Evolutionary conservation across 805 yeast genomes (phyloP), one percentile per base, ranked within the genome.

Genomic region (Vanderwaltozyma yarrowii): DNA sequence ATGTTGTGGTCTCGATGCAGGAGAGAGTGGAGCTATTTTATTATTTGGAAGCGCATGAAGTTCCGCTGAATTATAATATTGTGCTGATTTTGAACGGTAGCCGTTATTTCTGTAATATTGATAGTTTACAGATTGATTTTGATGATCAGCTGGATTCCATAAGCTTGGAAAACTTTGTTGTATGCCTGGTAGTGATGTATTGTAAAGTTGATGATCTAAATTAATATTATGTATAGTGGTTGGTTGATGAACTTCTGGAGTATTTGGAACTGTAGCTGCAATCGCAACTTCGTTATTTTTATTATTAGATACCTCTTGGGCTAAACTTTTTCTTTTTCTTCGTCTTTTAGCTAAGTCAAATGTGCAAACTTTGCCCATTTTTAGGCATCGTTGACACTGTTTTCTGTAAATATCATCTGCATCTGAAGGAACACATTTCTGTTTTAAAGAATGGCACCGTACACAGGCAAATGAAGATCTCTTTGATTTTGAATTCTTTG

Each of bases 381-480:
- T 82, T 17, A 72, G 44, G 51, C 96, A 87, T 31, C 95, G 67
- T 12, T 71, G 61, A 60, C 96, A 87, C 0, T 87, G 75, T 3
- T 80, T 77, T 2, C 66, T 57, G 6, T 78, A 77, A 41, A 78
- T 72, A 23, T 65, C 56, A 19, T 50, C 36, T 4, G 33, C 21
- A 38, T 30, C 66, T 57, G 79, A 66, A 0, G 95, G 92, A 7
- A 80, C 74, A 58, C 96, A 87, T 48, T 80, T 76, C 25, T 87
- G 95, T 54, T 87, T 87, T 36, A 85, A 67, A 0, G 81, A 56
- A 50, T 89, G 94, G 54, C 96, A 87, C 30, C 54, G 47, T 5
- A 52, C 51, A 40, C 64, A 58, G 2, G 64, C 64, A 47, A 58
- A 58, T 3, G 61, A 50, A 33, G 52, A 55, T 43, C 64, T 51